Percentiles rank a stretch among this genome's conserved stretches.
These are phyloP conservation scores for Vitis amurensis DNA, from an alignment of 164 flowering plant species.

Conservation along the genomic window DNA sequence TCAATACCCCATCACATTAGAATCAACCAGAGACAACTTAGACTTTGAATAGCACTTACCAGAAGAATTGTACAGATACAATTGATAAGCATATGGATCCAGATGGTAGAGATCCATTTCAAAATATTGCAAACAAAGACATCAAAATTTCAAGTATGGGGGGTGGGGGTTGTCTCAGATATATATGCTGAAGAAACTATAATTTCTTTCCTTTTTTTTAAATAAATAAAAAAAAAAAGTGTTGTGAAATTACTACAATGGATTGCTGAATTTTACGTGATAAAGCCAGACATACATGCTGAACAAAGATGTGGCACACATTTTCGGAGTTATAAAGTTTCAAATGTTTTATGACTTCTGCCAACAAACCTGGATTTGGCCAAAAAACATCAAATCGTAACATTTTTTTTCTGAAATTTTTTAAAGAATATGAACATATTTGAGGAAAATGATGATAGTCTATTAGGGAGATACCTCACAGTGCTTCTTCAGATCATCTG, in stretches of 20 bases:
- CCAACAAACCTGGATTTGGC: background rate
- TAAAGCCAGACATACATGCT: too few species aligned
- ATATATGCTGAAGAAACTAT: too few species aligned
- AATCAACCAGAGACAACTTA: background rate
- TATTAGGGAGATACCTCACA: conserved; percentile 66
- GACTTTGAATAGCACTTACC: background rate
- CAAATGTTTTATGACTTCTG: background rate
- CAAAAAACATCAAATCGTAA: background rate
- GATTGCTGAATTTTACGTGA: too few species aligned
- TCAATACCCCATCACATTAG: background rate
- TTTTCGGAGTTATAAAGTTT: background rate
- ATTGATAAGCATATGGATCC: background rate
- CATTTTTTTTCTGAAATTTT: background rate
- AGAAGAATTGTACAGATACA: background rate
- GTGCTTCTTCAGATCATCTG: conserved; percentile 70
- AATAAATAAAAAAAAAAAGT: too few species aligned
- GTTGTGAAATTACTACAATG: too few species aligned
- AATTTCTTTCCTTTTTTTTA: too few species aligned
- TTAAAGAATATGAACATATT: background rate
- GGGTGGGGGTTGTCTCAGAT: too few species aligned
- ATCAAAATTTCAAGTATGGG: too few species aligned
- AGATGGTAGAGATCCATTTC: too few species aligned
- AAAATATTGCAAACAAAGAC: too few species aligned
- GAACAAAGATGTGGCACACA: too few species aligned
- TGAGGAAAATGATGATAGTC: background rate